A percentile compares a stretch with the other conserved stretches of the same genome.
phyloP scores from a whole-genome alignment of 805 yeast species.

The Candida wancherniae region DNA sequence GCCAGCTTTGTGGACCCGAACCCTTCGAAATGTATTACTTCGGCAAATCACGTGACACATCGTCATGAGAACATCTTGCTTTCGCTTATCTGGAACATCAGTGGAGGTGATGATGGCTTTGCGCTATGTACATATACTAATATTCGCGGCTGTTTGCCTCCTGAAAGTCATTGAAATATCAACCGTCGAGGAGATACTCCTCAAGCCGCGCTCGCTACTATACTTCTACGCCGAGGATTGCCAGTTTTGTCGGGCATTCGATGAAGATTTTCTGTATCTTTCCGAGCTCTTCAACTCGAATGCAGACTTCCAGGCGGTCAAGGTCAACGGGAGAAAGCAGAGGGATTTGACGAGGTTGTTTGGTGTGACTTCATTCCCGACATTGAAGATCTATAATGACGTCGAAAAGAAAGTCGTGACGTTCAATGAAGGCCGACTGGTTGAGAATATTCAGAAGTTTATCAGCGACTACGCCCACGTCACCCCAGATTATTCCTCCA shows the following conservation, averaged over 20 bases:
- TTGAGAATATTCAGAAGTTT: slow-evolving; percentile 11
- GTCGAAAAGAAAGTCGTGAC: slow-evolving; percentile 37
- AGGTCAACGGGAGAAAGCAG: slow-evolving; percentile 25
- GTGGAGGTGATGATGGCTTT: neutral
- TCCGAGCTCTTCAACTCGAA: slow-evolving; percentile 37
- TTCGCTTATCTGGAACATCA: slow-evolving; percentile 2
- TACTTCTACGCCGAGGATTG: slow-evolving; percentile 44
- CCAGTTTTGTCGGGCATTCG: slow-evolving; percentile 28
- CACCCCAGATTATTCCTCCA: slow-evolving; percentile 3
- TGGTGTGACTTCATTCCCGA: slow-evolving; percentile 43
- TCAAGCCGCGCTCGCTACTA: slow-evolving; percentile 30
- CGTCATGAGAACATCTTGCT: neutral
- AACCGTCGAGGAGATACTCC: slow-evolving; percentile 7
- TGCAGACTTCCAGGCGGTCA: slow-evolving; percentile 26
- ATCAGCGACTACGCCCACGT: slow-evolving; percentile 7
- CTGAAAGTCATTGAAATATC: slow-evolving; percentile 8
- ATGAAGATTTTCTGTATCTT: slow-evolving; percentile 34
- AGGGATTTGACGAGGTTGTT: slow-evolving; percentile 35
- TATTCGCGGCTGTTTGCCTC: slow-evolving; percentile 1
- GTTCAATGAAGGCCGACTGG: slow-evolving; percentile 24
- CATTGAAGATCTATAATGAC: slow-evolving; percentile 41
- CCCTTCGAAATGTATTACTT: neutral
- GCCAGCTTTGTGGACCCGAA: too few species aligned
- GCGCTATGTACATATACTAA: too few species aligned
- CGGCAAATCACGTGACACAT: neutral